Evolutionary conservation across 2,329 filamentous ascomycete species (phyloP).

Genomic region (Fusarium torulosum): DNA sequence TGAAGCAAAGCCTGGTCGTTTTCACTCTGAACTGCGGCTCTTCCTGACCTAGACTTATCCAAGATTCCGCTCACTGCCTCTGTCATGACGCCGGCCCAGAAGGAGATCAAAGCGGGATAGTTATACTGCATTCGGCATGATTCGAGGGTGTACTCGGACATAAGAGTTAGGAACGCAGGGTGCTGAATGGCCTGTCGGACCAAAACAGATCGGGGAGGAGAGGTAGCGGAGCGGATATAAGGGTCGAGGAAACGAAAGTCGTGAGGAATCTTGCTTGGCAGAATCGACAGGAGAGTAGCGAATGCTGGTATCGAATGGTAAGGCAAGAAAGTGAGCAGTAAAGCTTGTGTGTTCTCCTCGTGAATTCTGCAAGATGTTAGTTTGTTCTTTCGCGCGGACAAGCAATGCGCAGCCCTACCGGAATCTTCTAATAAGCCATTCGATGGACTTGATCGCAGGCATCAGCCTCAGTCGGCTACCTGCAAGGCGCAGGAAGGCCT

Average conservation of each 20-base stretch:
- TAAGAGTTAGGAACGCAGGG: constrained; percentile 76
- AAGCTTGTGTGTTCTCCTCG: constrained; percentile 83
- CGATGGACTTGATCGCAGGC: constrained; percentile 89
- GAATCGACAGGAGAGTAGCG: constrained; percentile 85
- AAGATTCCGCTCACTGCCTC: constrained; percentile 88
- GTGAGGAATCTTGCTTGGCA: constrained; percentile 79
- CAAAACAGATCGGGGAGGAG: constrained; percentile 82
- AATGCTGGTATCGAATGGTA: constrained; percentile 92
- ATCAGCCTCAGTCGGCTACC: constrained; percentile 82
- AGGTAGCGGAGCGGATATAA: constrained; percentile 82
- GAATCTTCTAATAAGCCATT: constrained; percentile 95
- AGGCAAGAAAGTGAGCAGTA: constrained; percentile 89
- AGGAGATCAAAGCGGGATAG: constrained; percentile 82
- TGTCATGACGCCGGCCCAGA: constrained; percentile 91
- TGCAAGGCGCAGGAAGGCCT: constrained; percentile 84
- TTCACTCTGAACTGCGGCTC: constrained; percentile 80
- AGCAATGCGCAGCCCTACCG: constrained; percentile 66
- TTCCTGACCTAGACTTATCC: constrained; percentile 80
- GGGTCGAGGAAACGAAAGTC: constrained; percentile 88
- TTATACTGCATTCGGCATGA: constrained; percentile 79
- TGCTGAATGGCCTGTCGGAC: constrained; percentile 87
- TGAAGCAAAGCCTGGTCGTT: constrained; percentile 84
- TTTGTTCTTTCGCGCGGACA: not conserved
- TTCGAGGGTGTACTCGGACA: constrained; percentile 84
- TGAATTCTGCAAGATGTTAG: constrained; percentile 73